Evolutionary conservation across 768 basidiomycete genomes (phyloP).

Genomic region (Suillus hirtellus): DNA sequence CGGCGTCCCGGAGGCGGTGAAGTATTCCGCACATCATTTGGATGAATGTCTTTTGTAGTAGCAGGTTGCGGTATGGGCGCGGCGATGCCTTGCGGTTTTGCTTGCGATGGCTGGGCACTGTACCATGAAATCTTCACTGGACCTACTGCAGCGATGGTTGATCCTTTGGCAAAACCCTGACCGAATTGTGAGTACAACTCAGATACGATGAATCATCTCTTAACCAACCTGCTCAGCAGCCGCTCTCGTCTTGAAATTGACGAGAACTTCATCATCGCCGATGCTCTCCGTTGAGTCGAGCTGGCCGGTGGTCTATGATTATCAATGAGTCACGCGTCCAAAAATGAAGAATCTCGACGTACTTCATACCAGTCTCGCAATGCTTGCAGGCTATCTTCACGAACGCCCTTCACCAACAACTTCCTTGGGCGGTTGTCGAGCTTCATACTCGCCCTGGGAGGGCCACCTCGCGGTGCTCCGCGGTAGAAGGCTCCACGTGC

Average conservation of each 20-base stretch:
- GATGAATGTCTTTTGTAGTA: slow-evolving; percentile 21
- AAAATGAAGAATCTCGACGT: slow-evolving; percentile 14
- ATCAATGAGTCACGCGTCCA: slow-evolving; percentile 10
- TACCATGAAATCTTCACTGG: slow-evolving; percentile 70
- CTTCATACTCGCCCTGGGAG: slow-evolving; percentile 75
- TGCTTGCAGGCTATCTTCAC: slow-evolving; percentile 53
- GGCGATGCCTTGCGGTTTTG: slow-evolving; percentile 23
- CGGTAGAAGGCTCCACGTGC: slow-evolving; percentile 58
- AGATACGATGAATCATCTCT: slow-evolving; percentile 9
- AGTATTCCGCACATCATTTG: slow-evolving; percentile 27
- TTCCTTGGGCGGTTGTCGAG: slow-evolving; percentile 88
- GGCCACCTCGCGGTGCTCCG: slow-evolving; percentile 62
- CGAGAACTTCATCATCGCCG: slow-evolving; percentile 60
- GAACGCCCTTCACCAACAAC: slow-evolving; percentile 70
- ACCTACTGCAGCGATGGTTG: slow-evolving; percentile 64
- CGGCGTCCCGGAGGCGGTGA: slow-evolving; percentile 18
- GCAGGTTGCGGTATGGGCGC: slow-evolving; percentile 22
- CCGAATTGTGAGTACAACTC: slow-evolving; percentile 16
- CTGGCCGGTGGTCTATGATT: slow-evolving; percentile 61
- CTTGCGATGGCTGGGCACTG: slow-evolving; percentile 33
- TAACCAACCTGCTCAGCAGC: slow-evolving; percentile 75
- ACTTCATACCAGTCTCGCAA: slow-evolving; percentile 88
- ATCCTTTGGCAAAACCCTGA: slow-evolving; percentile 74
- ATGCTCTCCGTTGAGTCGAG: slow-evolving; percentile 61
- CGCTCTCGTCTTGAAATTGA: slow-evolving; percentile 68